Conservation (phyloP, 1,284 basidiomycete genomes). For the Sanghuangporus sanghuang region DNA sequence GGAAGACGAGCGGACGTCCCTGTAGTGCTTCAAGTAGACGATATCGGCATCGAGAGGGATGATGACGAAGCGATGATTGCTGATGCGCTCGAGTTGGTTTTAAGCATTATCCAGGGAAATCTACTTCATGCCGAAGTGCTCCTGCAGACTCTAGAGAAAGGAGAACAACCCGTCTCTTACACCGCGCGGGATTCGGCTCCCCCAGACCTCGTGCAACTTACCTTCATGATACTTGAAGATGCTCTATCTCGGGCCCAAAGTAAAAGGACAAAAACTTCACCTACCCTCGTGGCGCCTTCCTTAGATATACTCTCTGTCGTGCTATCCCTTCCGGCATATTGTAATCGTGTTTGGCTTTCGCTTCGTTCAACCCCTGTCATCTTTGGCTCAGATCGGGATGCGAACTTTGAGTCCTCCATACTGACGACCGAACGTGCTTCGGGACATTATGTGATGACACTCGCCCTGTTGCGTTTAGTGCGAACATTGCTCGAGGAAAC, state of each 20-base stretch:
- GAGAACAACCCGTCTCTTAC: slow-evolving; percentile 45
- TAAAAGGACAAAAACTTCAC: slow-evolving; percentile 36
- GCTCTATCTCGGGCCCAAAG: slow-evolving; percentile 54
- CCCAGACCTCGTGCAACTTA: slow-evolving; percentile 73
- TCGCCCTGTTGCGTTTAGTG: slow-evolving; percentile 72
- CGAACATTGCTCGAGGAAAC: slow-evolving; percentile 74
- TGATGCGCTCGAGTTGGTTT: slow-evolving; percentile 74
- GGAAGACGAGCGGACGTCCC: slow-evolving; percentile 30
- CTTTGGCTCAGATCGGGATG: slow-evolving; percentile 58
- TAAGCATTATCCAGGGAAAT: slow-evolving; percentile 69
- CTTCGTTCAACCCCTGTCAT: slow-evolving; percentile 73
- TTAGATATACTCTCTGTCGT: slow-evolving; percentile 77
- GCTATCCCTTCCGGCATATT: slow-evolving; percentile 67
- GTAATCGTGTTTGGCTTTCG: slow-evolving; percentile 81
- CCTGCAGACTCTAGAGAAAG: slow-evolving; percentile 60
- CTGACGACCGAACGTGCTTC: slow-evolving; percentile 66
- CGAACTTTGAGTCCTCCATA: slow-evolving; percentile 57
- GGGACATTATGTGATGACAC: slow-evolving; percentile 76
- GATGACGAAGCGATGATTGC: slow-evolving; percentile 61
- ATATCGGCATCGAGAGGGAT: slow-evolving; percentile 65
- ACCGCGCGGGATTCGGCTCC: slow-evolving; percentile 45
- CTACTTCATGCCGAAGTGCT: slow-evolving; percentile 58
- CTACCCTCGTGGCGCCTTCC: slow-evolving; percentile 71
- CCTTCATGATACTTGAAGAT: slow-evolving; percentile 81
- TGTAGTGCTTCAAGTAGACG: slow-evolving; percentile 50